These are phyloP conservation scores for Castanea sativa DNA, from an alignment of 306 rosid species.

Conservation along the genomic window DNA sequence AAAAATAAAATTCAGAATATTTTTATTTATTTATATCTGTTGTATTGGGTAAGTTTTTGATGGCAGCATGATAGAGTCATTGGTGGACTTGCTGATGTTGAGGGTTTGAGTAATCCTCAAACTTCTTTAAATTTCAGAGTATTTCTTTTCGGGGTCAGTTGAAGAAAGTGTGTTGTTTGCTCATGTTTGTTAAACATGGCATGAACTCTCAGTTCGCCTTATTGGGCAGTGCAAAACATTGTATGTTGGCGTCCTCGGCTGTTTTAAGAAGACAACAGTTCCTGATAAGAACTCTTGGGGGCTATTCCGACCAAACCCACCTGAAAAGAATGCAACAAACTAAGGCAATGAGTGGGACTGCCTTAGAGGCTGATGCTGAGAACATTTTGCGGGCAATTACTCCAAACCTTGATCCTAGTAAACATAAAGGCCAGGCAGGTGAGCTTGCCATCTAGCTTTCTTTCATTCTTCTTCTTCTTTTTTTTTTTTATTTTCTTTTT, in stretches of 20 bases:
- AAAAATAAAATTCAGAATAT: no score
- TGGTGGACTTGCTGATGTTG: background rate
- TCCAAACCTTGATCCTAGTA: conserved; percentile 60
- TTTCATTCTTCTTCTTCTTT: background rate
- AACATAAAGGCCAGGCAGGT: conserved; percentile 93
- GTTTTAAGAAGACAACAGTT: conserved; percentile 71
- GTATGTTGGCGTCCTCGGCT: conserved; percentile 56
- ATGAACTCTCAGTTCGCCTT: conserved; percentile 44
- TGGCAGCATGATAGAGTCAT: no score
- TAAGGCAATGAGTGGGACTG: conserved; percentile 18
- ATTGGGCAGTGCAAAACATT: conserved; percentile 36
- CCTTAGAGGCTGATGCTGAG: conserved; percentile 67
- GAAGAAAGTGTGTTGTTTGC: conserved; percentile 34
- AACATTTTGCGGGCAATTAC: conserved; percentile 60
- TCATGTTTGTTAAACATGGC: conserved; percentile 47
- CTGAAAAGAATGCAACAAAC: conserved; percentile 39
- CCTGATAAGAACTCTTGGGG: conserved; percentile 63
- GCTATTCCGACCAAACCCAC: conserved; percentile 25
- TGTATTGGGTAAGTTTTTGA: no score
- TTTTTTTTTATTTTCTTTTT: background rate
- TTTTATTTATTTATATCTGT: background rate
- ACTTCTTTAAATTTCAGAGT: background rate
- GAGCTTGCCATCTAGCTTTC: conserved; percentile 5
- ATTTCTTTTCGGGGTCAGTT: conserved; percentile 26
- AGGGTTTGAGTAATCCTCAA: background rate